Percentiles rank a stretch among this genome's conserved stretches.
Conservation (phyloP, 129 eudicot species). For the Centrapalus pauciflorus region DNA sequence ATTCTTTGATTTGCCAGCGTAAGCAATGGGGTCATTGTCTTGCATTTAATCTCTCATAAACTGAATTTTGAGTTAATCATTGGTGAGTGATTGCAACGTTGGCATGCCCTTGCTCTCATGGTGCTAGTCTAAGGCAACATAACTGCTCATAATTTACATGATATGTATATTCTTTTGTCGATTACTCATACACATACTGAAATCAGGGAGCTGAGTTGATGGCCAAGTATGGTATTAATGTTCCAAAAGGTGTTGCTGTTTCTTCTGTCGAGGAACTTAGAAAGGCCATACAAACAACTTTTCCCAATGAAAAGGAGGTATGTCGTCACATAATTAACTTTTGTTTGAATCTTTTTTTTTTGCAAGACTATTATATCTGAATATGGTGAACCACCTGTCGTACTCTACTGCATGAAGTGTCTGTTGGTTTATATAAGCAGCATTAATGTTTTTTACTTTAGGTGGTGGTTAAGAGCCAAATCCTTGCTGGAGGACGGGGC, state of each 20-base stretch:
- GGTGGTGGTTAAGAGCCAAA: conserved; percentile 92
- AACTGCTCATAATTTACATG: not conserved
- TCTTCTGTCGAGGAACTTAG: conserved; percentile 68
- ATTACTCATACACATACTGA: conserved; percentile 4
- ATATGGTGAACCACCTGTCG: not conserved
- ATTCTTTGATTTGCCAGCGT: not conserved
- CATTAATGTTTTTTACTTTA: conserved; percentile 21
- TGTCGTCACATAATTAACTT: conserved; percentile 4
- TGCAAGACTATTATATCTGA: not conserved
- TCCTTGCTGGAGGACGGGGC: conserved; percentile 99
- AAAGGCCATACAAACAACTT: conserved; percentile 47
- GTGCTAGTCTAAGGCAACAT: not conserved
- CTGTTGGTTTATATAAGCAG: conserved; percentile 6
- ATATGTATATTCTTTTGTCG: not conserved
- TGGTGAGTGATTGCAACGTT: not conserved
- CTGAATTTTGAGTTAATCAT: not conserved
- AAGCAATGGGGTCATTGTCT: not conserved
- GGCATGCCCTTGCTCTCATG: not conserved
- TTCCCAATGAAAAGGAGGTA: conserved; percentile 84
- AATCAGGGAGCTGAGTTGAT: conserved; percentile 90
- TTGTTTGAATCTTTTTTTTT: too few species aligned
- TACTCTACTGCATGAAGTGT: conserved; percentile 2
- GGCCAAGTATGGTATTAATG: conserved; percentile 81
- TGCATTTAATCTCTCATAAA: not conserved
- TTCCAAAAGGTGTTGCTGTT: conserved; percentile 86